Evolutionary conservation across 2,329 filamentous ascomycete genomes (phyloP), one percentile per base, ranked within the genome.

Genomic region (Penicillium olsonii): DNA sequence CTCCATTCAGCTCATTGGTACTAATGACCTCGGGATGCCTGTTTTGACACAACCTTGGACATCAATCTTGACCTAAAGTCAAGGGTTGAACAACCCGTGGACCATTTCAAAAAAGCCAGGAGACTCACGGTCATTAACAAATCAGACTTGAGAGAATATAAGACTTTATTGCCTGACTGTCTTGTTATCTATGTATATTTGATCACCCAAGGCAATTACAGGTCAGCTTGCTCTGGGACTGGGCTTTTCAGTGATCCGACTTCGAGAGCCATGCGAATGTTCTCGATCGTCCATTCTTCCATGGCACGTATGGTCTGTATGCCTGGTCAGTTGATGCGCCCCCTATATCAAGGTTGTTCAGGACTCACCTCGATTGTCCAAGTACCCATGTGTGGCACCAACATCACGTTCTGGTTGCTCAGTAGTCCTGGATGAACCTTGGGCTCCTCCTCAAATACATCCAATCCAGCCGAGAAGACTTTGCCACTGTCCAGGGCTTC

Each of bases 351-450:
- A 11, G 14, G 9, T 29, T 18, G 2, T 18, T 19, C 1, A 4
- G 14, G 33, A 64, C 65, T 57, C 52, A 73, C 71, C 75, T 87
- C 89, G 22, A 84, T 74, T 0, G 88, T 92, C 79, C 82, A 90
- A 0, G 90, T 95, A 0, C 90, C 90, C 87, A 95, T 88, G 69
- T 95, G 90, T 43, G 90, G 90, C 29, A 95, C 73, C 22, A 95
- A 76, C 61, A 92, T 76, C 18, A 89, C 88, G 58, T 83, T 81
- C 2, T 83, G 82, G 64, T 92, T 92, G 14, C 75, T 73, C 12
- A 92, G 59, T 35, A 95, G 75, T 1, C 86, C 87, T 0, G 84
- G 84, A 63, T 94, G 88, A 22, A 95, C 75, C 50, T 82, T 77
- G 0, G 90, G 90, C 69, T 95, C 90, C 31, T 91, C 78, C 66